Base-by-base conservation (phyloP, 2,329 filamentous ascomycete species). In the Camptophora hylomeconis region DNA sequence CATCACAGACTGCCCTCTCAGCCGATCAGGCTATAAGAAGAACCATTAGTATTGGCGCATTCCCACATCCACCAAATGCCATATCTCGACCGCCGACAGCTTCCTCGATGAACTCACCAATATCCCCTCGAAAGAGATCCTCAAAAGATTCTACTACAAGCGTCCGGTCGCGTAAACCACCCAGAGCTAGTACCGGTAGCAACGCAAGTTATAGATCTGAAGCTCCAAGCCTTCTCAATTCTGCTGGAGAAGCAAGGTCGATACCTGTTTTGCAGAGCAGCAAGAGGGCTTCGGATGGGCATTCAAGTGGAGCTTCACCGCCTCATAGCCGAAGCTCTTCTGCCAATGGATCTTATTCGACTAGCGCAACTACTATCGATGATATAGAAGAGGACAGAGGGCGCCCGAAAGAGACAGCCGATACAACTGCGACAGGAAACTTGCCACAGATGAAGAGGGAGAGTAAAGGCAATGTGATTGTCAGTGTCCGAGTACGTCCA, bases 401-500 rank as follows among this genome's bases (percentile, higher is more conserved):
- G 24, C 40, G 45, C n/a, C 28, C 48, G 12, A 53, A 52, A 33
- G 54, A 50, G 31, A 39, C 44, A 7, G 34, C 37, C n/a, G 25
- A 31, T 30, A 52, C 51, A 26, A 44, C 41, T 30, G 56, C 51
- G 14, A 51, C 50, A 26, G 44, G 49, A 13, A 31, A 26, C n/a
- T n/a, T n/a, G n/a, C n/a, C n/a, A n/a, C n/a, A n/a, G n/a, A n/a
- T n/a, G n/a, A n/a, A n/a, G n/a, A 75, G 72, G 45, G 84, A 94
- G 45, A 72, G 68, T 31, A 95, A 93, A 53, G 89, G 89, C 28
- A 98, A 98, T 48, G 87, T 98, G 9, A 57, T 95, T 37, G 87
- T 98, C 44, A 95, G 89, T 50, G 86, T 98, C 20, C 73, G 89
- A 49, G 86, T 95, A 22, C 72, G 89, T 17, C 89, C 89, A 17